Evolutionary conservation across 805 yeast genomes (phyloP).

Genomic region (Wickerhamomyces alni): DNA sequence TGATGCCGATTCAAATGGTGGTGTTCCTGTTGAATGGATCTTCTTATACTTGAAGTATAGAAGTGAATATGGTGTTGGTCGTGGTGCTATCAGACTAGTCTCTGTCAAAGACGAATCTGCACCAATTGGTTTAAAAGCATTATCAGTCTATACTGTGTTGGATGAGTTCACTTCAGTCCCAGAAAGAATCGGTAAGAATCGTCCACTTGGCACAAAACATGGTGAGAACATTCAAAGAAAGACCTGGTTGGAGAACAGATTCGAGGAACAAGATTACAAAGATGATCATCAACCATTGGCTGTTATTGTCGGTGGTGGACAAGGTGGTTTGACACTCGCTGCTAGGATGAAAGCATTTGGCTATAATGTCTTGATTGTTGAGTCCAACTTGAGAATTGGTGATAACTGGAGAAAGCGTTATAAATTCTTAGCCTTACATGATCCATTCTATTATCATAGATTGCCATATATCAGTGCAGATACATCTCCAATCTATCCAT

Average conservation of each 20-base stretch:
- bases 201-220: conserved; percentile 33
- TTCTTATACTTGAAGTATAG: conserved; percentile 26
- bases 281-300: conserved; percentile 34
- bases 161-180: conserved; percentile 29
- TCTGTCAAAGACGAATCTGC: conserved; percentile 24
- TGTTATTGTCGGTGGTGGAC: conserved; percentile 42
- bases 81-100: conserved; percentile 27
- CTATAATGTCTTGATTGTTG: conserved; percentile 33
- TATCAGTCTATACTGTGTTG: conserved; percentile 28
- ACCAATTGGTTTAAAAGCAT: conserved; percentile 27
- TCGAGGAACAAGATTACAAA: conserved; percentile 24
- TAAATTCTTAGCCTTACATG: conserved; percentile 39
- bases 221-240: conserved; percentile 32
- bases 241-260: conserved; percentile 34
- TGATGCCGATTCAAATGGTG: conserved; percentile 18
- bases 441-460: conserved; percentile 39
- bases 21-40: conserved; percentile 32
- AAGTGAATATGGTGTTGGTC: conserved; percentile 28
- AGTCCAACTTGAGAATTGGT: conserved; percentile 32
- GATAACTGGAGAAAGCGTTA: conserved; percentile 44
- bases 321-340: conserved; percentile 37
- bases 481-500: conserved; percentile 34
- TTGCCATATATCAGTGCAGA: conserved; percentile 36
- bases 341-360: conserved; percentile 38
- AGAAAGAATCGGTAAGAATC: conserved; percentile 26